Evolutionary conservation across 2,329 filamentous ascomycete species (phyloP), one percentile per base, ranked within the genome.

Genomic region (Alternaria conjuncta): DNA sequence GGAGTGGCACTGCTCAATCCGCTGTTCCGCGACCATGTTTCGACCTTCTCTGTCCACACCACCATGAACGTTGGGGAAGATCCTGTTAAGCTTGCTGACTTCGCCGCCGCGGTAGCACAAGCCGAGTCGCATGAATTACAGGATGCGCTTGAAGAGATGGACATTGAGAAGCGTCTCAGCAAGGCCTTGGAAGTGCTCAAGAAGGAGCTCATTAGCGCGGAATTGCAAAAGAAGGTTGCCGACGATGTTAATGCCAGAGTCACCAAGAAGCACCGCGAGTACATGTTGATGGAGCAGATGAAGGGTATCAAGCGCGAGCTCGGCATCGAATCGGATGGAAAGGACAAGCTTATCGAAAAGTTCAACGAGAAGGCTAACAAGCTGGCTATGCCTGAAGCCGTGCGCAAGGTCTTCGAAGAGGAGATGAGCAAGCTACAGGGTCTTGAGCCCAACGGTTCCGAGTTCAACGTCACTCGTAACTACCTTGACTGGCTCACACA

Each of bases 251-350:
- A 98, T 80, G 93, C 89, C 76, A 97, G 97, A 82, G 98, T 99
- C 57, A 94, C 94, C 73, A 98, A 99, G 83, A 90, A 95, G 28
- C 96, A 99, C 79, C 90, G 96, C 56, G 96, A 99, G 78, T 99
- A 98, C 83, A 98, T 94, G 92, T 84, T 99, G 50, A 96, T 97
- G 93, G 96, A 99, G 82, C 96, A 99, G 80, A 97, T 99, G 94
- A 98, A 98, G 84, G 96, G 94, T 25, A 99, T 99, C 76, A 91
- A 93, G 62, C 88, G 96, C 62, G 96, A 99, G 81, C 88, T 99
- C 53, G 96, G 96, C 21, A 93, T 99, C 57, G 96, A 99, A 79
- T 97, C 93, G 6, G 96, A 99, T 76, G 96, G 96, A 68, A 99
- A 98, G 82, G 96, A 99, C 76, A 98, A 98, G 83, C 86, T 99